Conservation (phyloP, 257 asterid genomes). For the Buddleja alternifolia region DNA sequence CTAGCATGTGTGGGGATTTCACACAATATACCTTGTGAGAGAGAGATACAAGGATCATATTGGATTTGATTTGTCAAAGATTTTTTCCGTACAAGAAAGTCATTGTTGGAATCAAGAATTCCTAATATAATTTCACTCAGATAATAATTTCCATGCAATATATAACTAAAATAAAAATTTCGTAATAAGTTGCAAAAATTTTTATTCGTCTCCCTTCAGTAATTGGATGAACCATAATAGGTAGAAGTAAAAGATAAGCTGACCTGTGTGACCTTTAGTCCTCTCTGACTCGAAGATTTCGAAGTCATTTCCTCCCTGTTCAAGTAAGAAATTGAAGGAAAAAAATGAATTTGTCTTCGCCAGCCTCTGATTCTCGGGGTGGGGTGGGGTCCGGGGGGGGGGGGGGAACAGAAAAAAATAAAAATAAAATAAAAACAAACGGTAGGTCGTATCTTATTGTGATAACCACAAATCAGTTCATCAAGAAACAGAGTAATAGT, state of each 20-base stretch:
- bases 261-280: conserved; percentile 94
- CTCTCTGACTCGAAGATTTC: conserved; percentile 91
- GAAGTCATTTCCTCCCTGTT: conserved; percentile 90
- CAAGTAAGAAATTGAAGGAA: conserved; percentile 11
- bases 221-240: not conserved
- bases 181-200: not conserved
- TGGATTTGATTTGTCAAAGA: too few relatives aligned
- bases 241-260: conserved; percentile 19
- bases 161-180: not conserved
- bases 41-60: too few relatives aligned
- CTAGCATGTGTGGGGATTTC: too few relatives aligned
- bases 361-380: not conserved
- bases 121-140: too few relatives aligned
- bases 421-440: not conserved
- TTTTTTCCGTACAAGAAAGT: too few relatives aligned
- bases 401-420: too few relatives aligned
- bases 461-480: not conserved
- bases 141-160: too few relatives aligned
- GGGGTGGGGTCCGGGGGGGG: too few relatives aligned
- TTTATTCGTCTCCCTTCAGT: not conserved
- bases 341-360: conserved; percentile 2
- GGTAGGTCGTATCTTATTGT: not conserved
- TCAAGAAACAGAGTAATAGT: not conserved
- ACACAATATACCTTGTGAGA: too few relatives aligned
- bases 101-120: not conserved